Conservation (phyloP, 352 stramenopile species). For the Phytophthora citricola region DNA sequence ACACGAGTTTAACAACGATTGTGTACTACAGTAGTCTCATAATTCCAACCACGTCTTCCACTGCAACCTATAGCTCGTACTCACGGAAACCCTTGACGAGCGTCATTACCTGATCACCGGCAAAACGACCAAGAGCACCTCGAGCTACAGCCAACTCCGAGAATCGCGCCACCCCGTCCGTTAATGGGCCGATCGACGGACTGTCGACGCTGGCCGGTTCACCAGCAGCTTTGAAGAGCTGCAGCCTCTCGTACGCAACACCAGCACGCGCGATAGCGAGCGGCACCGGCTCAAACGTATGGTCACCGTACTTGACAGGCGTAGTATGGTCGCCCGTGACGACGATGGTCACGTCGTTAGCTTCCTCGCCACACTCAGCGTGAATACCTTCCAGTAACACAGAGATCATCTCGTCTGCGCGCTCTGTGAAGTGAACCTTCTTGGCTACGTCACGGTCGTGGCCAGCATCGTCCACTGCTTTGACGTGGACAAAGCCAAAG, state of each 20-base stretch:
- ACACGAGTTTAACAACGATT: slow-evolving; percentile 21
- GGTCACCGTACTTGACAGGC: slow-evolving; percentile 86
- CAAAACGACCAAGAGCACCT: slow-evolving; percentile 78
- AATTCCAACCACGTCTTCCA: slow-evolving; percentile 1
- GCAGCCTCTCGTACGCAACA: slow-evolving; percentile 42
- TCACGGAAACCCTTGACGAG: slow-evolving; percentile 79
- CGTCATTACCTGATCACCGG: slow-evolving; percentile 86
- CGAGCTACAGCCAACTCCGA: slow-evolving; percentile 74
- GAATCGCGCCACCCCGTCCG: slow-evolving; percentile 66
- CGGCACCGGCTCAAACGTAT: slow-evolving; percentile 89
- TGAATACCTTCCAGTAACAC: slow-evolving; percentile 60
- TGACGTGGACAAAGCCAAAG: slow-evolving; percentile 89
- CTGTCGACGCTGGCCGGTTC: slow-evolving; percentile 11
- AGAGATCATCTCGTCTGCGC: slow-evolving; percentile 84
- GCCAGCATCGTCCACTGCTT: slow-evolving; percentile 87
- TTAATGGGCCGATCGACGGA: slow-evolving; percentile 29
- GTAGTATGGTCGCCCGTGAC: slow-evolving; percentile 90
- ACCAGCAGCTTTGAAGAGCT: slow-evolving; percentile 22
- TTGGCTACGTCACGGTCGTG: slow-evolving; percentile 87
- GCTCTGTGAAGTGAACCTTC: slow-evolving; percentile 89
- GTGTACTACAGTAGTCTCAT: slow-evolving; percentile 22
- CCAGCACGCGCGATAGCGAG: slow-evolving; percentile 74
- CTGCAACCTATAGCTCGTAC: slow-evolving; percentile 48
- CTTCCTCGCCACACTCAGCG: slow-evolving; percentile 38
- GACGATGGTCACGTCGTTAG: slow-evolving; percentile 78